Evolutionary conservation across 345 rosid species (phyloP).

Genomic region (Adansonia digitata): DNA sequence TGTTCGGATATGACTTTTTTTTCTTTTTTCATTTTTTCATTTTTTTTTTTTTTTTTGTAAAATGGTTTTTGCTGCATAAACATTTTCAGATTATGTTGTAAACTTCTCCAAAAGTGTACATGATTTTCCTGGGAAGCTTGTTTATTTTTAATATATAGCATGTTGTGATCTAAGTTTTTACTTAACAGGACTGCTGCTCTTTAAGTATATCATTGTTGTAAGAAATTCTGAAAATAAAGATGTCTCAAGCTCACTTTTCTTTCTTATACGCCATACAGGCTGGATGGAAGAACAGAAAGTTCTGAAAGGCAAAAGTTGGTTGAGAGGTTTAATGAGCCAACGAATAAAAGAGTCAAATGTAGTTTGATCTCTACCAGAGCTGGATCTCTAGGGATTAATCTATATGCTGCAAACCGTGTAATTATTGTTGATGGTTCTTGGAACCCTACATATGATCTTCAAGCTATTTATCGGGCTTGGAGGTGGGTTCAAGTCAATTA

Average conservation of each 20-base stretch:
- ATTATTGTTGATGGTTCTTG: conserved; percentile 98
- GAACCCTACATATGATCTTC: conserved; percentile 99
- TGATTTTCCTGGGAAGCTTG: conserved; percentile 6
- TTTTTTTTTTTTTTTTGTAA: too few relatives aligned
- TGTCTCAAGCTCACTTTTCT: not conserved
- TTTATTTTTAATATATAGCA: not conserved
- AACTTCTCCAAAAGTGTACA: not conserved
- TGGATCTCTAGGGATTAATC: conserved; percentile 97
- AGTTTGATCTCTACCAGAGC: conserved; percentile 95
- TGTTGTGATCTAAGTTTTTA: not conserved
- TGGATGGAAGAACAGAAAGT: conserved; percentile 98
- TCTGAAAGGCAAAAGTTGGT: conserved; percentile 94
- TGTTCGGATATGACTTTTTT: not conserved
- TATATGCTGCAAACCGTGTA: conserved; percentile 97
- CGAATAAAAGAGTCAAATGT: conserved; percentile 82
- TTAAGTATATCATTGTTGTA: not conserved
- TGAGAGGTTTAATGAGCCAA: conserved; percentile 86
- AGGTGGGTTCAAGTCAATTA: conserved; percentile 43
- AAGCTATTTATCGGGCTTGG: conserved; percentile 98
- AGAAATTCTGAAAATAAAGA: not conserved
- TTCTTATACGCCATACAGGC: conserved; percentile 38
- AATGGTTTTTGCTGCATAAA: not conserved
- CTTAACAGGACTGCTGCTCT: not conserved
- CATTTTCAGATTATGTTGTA: not conserved
- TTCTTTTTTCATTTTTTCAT: too few relatives aligned